Evolutionary conservation across 305 asterid genomes (phyloP).

Genomic region (Fraxinus sp.): DNA sequence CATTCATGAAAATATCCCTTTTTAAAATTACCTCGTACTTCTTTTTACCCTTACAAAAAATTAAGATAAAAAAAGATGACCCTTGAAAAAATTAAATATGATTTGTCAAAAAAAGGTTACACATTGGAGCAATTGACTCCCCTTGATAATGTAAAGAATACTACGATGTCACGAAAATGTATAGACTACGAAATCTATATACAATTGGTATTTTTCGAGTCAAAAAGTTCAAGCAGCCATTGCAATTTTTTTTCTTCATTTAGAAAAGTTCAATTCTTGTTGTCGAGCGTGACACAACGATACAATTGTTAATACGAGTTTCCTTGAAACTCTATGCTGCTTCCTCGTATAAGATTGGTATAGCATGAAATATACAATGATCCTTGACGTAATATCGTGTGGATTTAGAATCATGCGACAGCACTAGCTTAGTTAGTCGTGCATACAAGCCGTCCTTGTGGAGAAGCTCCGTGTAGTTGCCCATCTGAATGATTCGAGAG

Average conservation of each 20-base stretch:
- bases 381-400: background rate
- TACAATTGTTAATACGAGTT: background rate
- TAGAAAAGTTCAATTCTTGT: constrained; percentile 2
- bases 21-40: no score
- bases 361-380: constrained; percentile 8
- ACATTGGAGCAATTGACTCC: no score
- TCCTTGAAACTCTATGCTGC: background rate
- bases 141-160: background rate
- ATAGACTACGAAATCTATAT: background rate
- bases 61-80: no score
- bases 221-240: no score
- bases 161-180: background rate
- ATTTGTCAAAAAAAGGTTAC: background rate
- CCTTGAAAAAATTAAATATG: background rate
- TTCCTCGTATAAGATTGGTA: background rate
- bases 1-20: no score
- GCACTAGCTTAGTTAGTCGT: constrained; percentile 47
- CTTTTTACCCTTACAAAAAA: no score
- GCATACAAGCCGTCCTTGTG: no score
- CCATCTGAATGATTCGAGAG: no score
- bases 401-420: constrained; percentile 44
- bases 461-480: no score
- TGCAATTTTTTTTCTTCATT: background rate
- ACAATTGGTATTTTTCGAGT: background rate
- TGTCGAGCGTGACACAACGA: background rate